phyloP scores from a whole-genome alignment of 2,329 filamentous ascomycete species.

The Dendrostoma leiphaemia region DNA sequence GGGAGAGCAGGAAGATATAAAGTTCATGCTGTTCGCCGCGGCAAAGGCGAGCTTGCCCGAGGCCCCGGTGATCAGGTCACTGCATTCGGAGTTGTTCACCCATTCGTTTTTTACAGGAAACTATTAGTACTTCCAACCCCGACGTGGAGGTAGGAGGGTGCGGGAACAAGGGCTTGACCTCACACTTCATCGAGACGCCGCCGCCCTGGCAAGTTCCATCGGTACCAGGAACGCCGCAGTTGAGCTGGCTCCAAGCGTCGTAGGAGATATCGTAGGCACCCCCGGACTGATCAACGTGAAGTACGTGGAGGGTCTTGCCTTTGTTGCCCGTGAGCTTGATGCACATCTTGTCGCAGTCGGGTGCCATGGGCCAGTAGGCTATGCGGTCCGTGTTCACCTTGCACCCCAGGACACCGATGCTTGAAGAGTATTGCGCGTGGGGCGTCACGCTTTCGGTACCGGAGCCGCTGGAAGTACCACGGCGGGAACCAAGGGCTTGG shows the following conservation, averaged over 20 bases:
- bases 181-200: conserved; percentile 43
- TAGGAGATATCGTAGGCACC: conserved; percentile 60
- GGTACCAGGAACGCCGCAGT: conserved; percentile 46
- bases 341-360: conserved; percentile 57
- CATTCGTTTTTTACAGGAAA: no score
- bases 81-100: conserved; percentile 47
- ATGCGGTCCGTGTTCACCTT: conserved; percentile 60
- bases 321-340: conserved; percentile 46
- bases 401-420: conserved; percentile 58
- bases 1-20: conserved; percentile 43
- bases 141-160: no score
- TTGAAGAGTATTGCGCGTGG: conserved; percentile 55
- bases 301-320: conserved; percentile 53
- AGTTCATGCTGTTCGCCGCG: conserved; percentile 58
- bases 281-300: conserved; percentile 54
- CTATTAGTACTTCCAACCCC: no score
- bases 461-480: background rate
- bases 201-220: conserved; percentile 46
- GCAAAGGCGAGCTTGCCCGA: conserved; percentile 51
- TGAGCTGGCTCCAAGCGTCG: conserved; percentile 60
- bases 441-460: conserved; percentile 44
- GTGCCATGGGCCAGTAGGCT: conserved; percentile 56
- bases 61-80: conserved; percentile 46
- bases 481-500: background rate
- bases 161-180: background rate